Base-by-base conservation (phyloP, 805 yeast genomes). In the Yamadazyma insecticola region DNA sequence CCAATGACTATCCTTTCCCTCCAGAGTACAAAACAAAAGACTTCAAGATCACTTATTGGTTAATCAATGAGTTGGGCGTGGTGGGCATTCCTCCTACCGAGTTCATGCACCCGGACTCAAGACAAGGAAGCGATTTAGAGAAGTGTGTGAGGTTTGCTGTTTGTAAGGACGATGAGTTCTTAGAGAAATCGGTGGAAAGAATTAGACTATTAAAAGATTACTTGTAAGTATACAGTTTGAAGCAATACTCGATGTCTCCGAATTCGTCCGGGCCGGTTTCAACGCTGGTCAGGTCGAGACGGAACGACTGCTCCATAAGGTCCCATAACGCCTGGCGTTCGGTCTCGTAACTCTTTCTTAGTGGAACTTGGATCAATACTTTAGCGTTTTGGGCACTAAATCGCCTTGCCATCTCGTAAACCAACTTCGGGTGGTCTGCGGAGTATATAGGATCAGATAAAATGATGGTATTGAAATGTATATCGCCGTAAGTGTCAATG, bases 31-130 rank as follows among this genome's bases (percentile, higher is more conserved):
- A 56, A 21, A 90, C 95, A 11, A 78, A 78, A 41, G 98, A 92
- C 62, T 92, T 88, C 70, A 77, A 76, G 53, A 69, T 81, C 41
- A 94, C 96, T 1, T 86, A 85, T 60, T 92, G 97, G 97, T 69
- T 92, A 37, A 87, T 88, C 49, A 80, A 77, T 52, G 95, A 88
- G 53, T 56, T 90, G 36, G 98, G 98, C 8, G 94, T 92, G 24
- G 97, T 92, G 13, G 82, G 95, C 4, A 92, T 92, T 42, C 98
- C 98, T 8, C 97, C 97, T 17, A 82, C 96, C n/a, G 97, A 90
- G 58, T 92, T 92, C 51, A 77, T 85, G 48, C 72, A 78, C 26
- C 73, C 77, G 7, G 78, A 74, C 37, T 78, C 82, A 43, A 57
- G 67, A 45, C 38, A 39, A 13, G 88, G 83, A 19, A 66, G 74